These are phyloP conservation scores for Lasiodiplodia sp. DNA, from an alignment of 2,329 filamentous ascomycete genomes.

Conservation along the genomic window DNA sequence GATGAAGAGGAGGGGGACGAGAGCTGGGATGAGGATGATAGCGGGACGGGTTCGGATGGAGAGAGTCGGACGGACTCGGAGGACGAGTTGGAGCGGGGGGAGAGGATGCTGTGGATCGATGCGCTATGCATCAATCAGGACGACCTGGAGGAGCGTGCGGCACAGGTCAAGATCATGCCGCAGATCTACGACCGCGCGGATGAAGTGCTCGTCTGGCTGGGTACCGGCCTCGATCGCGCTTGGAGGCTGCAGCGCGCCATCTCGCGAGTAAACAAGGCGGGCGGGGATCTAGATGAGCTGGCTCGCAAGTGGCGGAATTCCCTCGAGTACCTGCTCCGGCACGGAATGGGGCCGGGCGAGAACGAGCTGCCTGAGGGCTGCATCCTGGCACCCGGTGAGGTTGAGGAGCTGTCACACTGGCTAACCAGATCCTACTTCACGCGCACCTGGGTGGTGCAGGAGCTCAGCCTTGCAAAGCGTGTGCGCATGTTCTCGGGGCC, in stretches of 20 bases:
- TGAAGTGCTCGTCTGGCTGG: slow-evolving; percentile 32
- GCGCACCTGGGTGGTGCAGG: slow-evolving; percentile 22
- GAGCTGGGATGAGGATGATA: not conserved
- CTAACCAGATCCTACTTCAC: slow-evolving; percentile 17
- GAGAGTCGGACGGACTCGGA: not conserved
- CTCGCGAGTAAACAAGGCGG: slow-evolving; percentile 8
- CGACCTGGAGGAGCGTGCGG: slow-evolving; percentile 24
- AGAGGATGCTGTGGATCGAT: slow-evolving; percentile 31
- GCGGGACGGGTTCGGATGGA: not conserved
- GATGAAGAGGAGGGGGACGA: not conserved
- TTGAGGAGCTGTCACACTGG: slow-evolving; percentile 8
- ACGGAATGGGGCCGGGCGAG: not conserved
- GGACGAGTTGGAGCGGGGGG: not conserved
- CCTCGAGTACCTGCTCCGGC: not conserved
- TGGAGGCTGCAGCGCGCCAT: slow-evolving; percentile 8
- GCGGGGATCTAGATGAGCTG: not conserved
- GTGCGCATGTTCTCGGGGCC: slow-evolving; percentile 1
- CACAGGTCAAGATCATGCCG: slow-evolving; percentile 32
- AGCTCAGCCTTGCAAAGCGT: slow-evolving; percentile 18
- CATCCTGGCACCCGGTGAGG: slow-evolving; percentile 1
- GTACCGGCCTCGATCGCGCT: slow-evolving; percentile 6
- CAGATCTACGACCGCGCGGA: slow-evolving; percentile 30
- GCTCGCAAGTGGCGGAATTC: slow-evolving; percentile 16
- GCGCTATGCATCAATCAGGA: slow-evolving; percentile 34
- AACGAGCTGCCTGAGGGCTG: not conserved